A percentile compares a stretch with the other conserved stretches of the same genome.
Conservation (phyloP, 768 basidiomycete species). For the Termitomyces sp. region DNA sequence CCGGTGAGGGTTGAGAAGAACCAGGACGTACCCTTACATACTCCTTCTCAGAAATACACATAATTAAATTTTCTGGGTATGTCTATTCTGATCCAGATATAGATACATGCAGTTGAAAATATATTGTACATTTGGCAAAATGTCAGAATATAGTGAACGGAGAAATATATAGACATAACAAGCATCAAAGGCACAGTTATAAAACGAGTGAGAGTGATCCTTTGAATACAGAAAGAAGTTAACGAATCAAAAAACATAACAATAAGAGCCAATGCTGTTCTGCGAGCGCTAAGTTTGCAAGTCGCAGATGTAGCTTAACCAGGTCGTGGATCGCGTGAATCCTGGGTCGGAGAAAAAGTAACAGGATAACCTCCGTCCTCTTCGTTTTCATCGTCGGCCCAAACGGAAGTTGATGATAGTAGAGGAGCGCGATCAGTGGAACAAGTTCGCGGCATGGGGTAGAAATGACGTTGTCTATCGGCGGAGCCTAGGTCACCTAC, state of each 20-base stretch:
- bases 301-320: slow-evolving; percentile 4
- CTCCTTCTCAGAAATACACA: not conserved
- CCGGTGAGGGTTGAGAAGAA: slow-evolving; percentile 14
- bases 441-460: slow-evolving; percentile 23
- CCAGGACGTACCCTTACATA: slow-evolving; percentile 6
- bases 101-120: slow-evolving; percentile 16
- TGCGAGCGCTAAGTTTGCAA: not conserved
- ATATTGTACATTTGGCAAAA: slow-evolving; percentile 6
- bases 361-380: slow-evolving; percentile 18
- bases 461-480: slow-evolving; percentile 28
- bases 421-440: slow-evolving; percentile 10
- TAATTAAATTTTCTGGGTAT: not conserved
- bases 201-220: slow-evolving; percentile 1
- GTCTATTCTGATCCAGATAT: slow-evolving; percentile 8
- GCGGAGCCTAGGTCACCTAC: slow-evolving; percentile 23
- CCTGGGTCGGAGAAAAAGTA: slow-evolving; percentile 16
- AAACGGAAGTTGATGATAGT: slow-evolving; percentile 6
- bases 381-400: slow-evolving; percentile 23
- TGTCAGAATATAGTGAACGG: slow-evolving; percentile 14
- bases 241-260: not conserved
- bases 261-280: not conserved
- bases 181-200: slow-evolving; percentile 7
- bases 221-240: slow-evolving; percentile 3
- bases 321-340: slow-evolving; percentile 18
- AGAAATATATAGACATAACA: slow-evolving; percentile 10